These are phyloP conservation scores for Alternaria tenuissima DNA, from an alignment of 2,329 filamentous ascomycete genomes.

Conservation along the genomic window DNA sequence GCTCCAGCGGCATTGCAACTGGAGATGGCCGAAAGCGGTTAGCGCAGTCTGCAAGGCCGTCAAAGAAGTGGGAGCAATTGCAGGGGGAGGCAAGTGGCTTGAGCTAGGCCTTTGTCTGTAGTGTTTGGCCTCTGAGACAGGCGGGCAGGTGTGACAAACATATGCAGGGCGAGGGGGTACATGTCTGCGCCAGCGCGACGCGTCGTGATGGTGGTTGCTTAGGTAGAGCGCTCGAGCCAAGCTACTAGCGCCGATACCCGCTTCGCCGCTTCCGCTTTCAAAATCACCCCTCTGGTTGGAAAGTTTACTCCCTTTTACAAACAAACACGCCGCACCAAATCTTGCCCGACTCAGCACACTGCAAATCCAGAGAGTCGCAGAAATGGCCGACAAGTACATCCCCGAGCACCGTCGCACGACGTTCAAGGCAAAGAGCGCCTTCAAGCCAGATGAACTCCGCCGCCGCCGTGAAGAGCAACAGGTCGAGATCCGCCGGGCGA, in stretches of 20 bases:
- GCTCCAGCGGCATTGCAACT: conserved; percentile 24
- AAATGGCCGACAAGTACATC: conserved; percentile 98
- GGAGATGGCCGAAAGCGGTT: conserved; percentile 23
- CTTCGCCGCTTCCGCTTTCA: conserved; percentile 49
- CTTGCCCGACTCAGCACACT: conserved; percentile 25
- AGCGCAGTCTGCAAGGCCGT: conserved; percentile 13
- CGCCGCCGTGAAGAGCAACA: conserved; percentile 98
- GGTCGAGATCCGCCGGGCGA: conserved; percentile 98
- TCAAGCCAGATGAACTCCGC: conserved; percentile 98
- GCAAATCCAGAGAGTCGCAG: conserved; percentile 47
- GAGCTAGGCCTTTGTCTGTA: neutral
- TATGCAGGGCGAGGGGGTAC: neutral
- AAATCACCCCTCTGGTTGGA: conserved; percentile 38
- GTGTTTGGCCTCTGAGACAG: neutral
- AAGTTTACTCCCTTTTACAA: conserved; percentile 45
- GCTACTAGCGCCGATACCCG: conserved; percentile 27
- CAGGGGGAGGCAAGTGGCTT: neutral
- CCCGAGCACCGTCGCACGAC: conserved; percentile 98
- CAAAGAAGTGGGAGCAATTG: conserved; percentile 5
- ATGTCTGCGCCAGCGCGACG: neutral
- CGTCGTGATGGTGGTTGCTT: conserved; percentile 26
- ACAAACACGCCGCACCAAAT: conserved; percentile 38
- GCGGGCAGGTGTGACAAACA: neutral
- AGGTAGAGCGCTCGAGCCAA: conserved; percentile 24
- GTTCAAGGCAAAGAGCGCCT: conserved; percentile 99